A percentile compares a stretch with the other conserved stretches of the same genome.
These are phyloP conservation scores for Berberis vulgaris DNA, from an alignment of 164 flowering plant species.

Conservation along the genomic window DNA sequence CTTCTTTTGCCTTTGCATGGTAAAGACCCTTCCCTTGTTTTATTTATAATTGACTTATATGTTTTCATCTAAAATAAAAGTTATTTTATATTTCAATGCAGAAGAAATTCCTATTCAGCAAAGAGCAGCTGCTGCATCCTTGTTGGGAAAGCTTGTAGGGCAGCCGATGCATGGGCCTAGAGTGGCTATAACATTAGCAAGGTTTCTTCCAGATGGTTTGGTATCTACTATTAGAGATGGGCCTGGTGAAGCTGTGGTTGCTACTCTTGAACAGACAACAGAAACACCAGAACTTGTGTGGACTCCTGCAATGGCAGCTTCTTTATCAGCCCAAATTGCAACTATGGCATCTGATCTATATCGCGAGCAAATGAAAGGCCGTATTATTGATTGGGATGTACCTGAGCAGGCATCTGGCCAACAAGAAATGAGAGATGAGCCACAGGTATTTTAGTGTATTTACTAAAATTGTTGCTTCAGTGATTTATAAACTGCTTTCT, in stretches of 20 bases:
- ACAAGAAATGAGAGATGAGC: conserved; percentile 98
- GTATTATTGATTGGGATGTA: conserved; percentile 94
- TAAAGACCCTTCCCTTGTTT: conserved; percentile 9
- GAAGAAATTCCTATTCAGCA: conserved; percentile 93
- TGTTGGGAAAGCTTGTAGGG: conserved; percentile 88
- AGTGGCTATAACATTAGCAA: conserved; percentile 88
- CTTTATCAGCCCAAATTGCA: conserved; percentile 84
- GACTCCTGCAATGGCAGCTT: conserved; percentile 99
- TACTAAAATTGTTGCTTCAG: conserved; percentile 1
- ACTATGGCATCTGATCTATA: conserved; percentile 93
- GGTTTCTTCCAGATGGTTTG: conserved; percentile 97
- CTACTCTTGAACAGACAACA: conserved; percentile 83
- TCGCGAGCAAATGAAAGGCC: conserved; percentile 93
- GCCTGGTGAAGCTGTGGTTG: conserved; percentile 94
- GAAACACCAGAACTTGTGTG: conserved; percentile 99
- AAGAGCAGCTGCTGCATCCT: conserved; percentile 93
- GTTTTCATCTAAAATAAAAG: too few relatives aligned
- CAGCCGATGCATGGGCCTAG: conserved; percentile 99
- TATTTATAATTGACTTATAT: too few relatives aligned
- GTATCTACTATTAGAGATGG: conserved; percentile 90
- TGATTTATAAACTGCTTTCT: neutral
- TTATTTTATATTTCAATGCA: conserved; percentile 17
- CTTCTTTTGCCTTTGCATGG: conserved; percentile 88
- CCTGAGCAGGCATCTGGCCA: conserved; percentile 94
- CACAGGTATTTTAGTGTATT: conserved; percentile 50